phyloP scores from a whole-genome alignment of 2,329 filamentous ascomycete species.

The Trichoderma sp. region DNA sequence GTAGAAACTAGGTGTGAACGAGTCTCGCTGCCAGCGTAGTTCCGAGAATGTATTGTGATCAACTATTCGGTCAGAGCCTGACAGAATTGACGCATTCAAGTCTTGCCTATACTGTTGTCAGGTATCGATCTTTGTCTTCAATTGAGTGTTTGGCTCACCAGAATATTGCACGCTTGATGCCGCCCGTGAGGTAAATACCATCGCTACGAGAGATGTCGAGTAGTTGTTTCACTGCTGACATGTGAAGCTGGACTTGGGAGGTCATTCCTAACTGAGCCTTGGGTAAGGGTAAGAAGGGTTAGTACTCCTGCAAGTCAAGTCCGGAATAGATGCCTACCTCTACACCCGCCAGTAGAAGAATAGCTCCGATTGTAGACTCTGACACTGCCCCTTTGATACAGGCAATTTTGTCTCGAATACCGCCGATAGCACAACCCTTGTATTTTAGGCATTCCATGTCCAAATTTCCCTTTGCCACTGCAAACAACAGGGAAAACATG shows the following conservation, averaged over 20 bases:
- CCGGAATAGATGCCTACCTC: not conserved
- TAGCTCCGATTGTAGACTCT: constrained; percentile 2
- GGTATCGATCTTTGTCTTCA: not conserved
- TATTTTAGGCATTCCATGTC: not conserved
- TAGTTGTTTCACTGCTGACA: not conserved
- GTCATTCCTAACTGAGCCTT: not conserved
- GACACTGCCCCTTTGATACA: not conserved
- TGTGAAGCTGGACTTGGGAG: not conserved
- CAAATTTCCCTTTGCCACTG: not conserved
- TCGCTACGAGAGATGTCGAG: not conserved
- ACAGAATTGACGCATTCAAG: constrained; percentile 1
- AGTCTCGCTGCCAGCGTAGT: not conserved
- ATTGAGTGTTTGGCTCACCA: not conserved
- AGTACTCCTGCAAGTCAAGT: not conserved
- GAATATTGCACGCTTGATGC: constrained; percentile 3
- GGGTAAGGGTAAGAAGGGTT: not conserved
- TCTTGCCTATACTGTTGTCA: not conserved
- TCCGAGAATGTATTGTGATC: not conserved
- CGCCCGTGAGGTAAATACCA: not conserved
- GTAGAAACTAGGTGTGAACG: not conserved
- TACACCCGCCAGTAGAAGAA: not conserved
- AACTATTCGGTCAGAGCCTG: not conserved
- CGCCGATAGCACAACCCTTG: not conserved
- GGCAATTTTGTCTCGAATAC: not conserved
- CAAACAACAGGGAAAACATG: not conserved